phyloP scores from a whole-genome alignment of 2,329 filamentous ascomycete genomes.

The Alternaria sp. region DNA sequence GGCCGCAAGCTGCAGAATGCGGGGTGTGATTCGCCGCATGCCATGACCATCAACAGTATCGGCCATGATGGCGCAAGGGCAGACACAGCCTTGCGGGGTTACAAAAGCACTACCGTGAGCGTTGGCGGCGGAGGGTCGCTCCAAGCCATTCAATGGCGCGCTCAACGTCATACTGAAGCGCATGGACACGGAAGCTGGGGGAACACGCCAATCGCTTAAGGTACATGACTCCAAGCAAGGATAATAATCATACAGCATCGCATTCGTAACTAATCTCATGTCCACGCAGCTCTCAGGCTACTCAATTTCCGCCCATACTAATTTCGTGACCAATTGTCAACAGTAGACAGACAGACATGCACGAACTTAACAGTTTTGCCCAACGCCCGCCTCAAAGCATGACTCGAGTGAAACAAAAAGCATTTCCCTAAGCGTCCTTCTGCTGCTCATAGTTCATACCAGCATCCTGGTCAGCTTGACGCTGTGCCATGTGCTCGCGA shows the following conservation, averaged over 20 bases:
- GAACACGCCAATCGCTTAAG: slow-evolving; percentile 27
- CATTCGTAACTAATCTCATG: slow-evolving; percentile 2
- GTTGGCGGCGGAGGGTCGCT: slow-evolving; percentile 16
- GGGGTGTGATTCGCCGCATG: slow-evolving; percentile 34
- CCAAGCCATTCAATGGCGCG: slow-evolving; percentile 20
- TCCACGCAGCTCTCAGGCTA: background rate
- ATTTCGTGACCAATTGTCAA: slow-evolving; percentile 11
- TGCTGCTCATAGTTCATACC: slow-evolving; percentile 35
- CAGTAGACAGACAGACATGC: slow-evolving; percentile 5
- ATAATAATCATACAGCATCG: slow-evolving; percentile 10
- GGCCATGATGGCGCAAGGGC: slow-evolving; percentile 14
- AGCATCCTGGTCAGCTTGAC: slow-evolving; percentile 33
- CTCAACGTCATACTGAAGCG: slow-evolving; percentile 26
- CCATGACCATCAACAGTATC: slow-evolving; percentile 21
- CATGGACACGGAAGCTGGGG: slow-evolving; percentile 7
- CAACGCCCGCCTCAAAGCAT: slow-evolving; percentile 18
- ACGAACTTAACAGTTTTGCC: slow-evolving; percentile 3
- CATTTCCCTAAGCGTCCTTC: slow-evolving; percentile 26
- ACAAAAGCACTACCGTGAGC: slow-evolving; percentile 1
- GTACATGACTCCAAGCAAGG: slow-evolving; percentile 1
- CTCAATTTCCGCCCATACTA: background rate
- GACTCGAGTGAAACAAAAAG: slow-evolving; percentile 4
- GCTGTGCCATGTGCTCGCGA: slow-evolving; percentile 58
- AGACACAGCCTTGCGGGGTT: slow-evolving; percentile 23
- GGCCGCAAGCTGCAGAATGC: slow-evolving; percentile 25